Evolutionary conservation across 2,329 filamentous ascomycete genomes (phyloP).

Genomic region (Domatiomyces globalis): DNA sequence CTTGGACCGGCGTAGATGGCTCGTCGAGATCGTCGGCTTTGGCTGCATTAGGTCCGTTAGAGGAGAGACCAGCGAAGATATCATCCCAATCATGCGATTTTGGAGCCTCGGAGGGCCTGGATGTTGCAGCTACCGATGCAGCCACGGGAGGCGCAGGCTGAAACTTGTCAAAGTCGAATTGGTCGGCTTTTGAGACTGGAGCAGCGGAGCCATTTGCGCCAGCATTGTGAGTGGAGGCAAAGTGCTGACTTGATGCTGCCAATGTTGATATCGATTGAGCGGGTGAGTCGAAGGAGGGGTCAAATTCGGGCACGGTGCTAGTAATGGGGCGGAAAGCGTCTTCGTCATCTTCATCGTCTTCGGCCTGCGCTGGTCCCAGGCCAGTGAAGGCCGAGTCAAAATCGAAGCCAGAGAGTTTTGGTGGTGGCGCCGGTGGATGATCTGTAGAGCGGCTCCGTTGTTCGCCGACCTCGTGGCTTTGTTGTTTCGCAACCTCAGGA

Average conservation of each 20-base stretch:
- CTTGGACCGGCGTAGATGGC: neutral
- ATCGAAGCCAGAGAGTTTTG: constrained; percentile 26
- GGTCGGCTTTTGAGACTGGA: constrained; percentile 29
- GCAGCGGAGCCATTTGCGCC: constrained; percentile 11
- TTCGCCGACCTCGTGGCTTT: constrained; percentile 5
- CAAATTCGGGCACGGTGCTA: constrained; percentile 26
- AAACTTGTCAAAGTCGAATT: constrained; percentile 32
- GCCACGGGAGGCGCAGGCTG: constrained; percentile 21
- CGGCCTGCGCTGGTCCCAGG: constrained; percentile 30
- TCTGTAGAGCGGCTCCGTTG: constrained; percentile 17
- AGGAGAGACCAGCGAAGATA: constrained; percentile 61
- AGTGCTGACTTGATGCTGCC: constrained; percentile 1
- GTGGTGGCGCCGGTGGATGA: constrained; percentile 17
- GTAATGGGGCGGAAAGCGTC: constrained; percentile 42
- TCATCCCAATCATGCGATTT: constrained; percentile 77
- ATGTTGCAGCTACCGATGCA: constrained; percentile 19
- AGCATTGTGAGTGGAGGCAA: constrained; percentile 3
- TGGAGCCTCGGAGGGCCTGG: constrained; percentile 27
- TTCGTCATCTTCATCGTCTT: constrained; percentile 29
- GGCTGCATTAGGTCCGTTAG: neutral
- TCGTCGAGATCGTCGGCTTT: neutral
- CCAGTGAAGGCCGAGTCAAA: constrained; percentile 35
- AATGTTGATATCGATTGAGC: constrained; percentile 23
- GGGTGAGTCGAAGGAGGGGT: constrained; percentile 34
- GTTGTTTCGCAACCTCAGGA: constrained; percentile 8